Conservation (phyloP, 179 eudicot genomes). For the Sideroxylon spinosum region DNA sequence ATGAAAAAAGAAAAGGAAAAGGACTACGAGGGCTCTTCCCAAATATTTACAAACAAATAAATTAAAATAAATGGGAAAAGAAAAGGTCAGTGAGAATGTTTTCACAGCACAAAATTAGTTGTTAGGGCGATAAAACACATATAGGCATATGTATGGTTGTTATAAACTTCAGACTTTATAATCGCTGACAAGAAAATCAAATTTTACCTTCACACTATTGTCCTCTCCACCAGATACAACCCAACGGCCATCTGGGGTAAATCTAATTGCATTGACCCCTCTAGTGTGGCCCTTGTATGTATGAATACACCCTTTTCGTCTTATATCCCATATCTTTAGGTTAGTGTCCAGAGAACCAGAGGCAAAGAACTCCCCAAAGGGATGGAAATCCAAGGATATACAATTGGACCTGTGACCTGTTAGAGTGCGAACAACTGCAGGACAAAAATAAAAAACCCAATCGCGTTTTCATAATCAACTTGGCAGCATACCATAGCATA, state of each 20-base stretch:
- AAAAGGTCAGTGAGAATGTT: not conserved
- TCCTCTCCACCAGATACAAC: conserved; percentile 99
- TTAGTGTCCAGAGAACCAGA: conserved; percentile 98
- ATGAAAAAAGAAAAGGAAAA: not conserved
- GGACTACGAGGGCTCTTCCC: not conserved
- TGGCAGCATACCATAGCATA: conserved; percentile 3
- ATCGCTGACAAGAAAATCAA: conserved; percentile 12
- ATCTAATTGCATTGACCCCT: conserved; percentile 91
- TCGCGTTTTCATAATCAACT: not conserved
- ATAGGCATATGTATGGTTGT: not conserved
- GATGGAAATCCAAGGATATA: conserved; percentile 95
- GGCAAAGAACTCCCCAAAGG: conserved; percentile 99
- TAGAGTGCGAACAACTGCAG: conserved; percentile 85
- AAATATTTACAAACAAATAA: not conserved
- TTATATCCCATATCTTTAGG: conserved; percentile 97
- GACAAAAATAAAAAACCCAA: conserved; percentile 15
- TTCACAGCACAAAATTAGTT: conserved; percentile 5
- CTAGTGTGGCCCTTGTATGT: conserved; percentile 98
- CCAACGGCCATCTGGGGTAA: conserved; percentile 99
- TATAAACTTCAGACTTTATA: not conserved
- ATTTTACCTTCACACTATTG: conserved; percentile 83
- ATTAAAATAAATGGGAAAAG: conserved; percentile 1
- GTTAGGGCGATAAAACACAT: not conserved
- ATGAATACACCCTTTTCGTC: conserved; percentile 93
- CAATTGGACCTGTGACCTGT: conserved; percentile 98